Percentiles rank a stretch among this genome's conserved stretches.
Evolutionary conservation across 1,284 basidiomycete genomes (phyloP).

Genomic region (Pisolithus thermaeus): DNA sequence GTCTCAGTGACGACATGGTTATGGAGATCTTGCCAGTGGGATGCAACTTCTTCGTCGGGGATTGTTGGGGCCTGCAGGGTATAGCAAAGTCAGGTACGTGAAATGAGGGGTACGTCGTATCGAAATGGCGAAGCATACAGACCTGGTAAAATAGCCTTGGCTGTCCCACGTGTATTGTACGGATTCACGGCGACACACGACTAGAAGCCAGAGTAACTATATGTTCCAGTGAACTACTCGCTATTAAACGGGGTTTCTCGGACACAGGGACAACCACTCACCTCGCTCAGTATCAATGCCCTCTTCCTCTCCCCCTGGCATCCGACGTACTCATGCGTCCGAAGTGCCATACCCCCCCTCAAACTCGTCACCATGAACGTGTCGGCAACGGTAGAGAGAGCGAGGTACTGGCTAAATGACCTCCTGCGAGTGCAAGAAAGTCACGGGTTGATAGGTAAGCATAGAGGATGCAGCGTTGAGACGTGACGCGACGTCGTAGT

Average conservation of each 20-base stretch:
- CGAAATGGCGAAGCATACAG: neutral
- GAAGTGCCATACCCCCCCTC: slow-evolving; percentile 65
- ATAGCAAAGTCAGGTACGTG: neutral
- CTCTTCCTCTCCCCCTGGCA: too few relatives aligned
- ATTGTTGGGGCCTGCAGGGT: slow-evolving; percentile 62
- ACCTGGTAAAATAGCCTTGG: slow-evolving; percentile 64
- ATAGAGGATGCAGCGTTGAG: too few relatives aligned
- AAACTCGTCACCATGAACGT: slow-evolving; percentile 85
- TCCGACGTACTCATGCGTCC: too few relatives aligned
- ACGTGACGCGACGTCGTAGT: slow-evolving; percentile 78
- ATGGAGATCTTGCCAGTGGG: slow-evolving; percentile 83
- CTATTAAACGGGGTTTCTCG: too few relatives aligned
- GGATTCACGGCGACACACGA: slow-evolving; percentile 84
- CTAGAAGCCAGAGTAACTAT: slow-evolving; percentile 78
- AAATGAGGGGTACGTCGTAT: neutral
- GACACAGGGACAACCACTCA: too few relatives aligned
- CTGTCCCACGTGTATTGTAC: slow-evolving; percentile 71
- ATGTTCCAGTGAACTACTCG: too few relatives aligned
- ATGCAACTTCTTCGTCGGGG: slow-evolving; percentile 62
- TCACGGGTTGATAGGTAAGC: slow-evolving; percentile 84
- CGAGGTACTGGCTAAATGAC: slow-evolving; percentile 85
- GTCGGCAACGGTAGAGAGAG: slow-evolving; percentile 76
- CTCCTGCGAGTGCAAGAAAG: slow-evolving; percentile 86
- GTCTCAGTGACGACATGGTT: slow-evolving; percentile 85
- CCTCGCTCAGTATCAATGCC: too few relatives aligned